A percentile compares a stretch with the other conserved stretches of the same genome.
These are phyloP conservation scores for Naegleria fowleri DNA, from an alignment of 208 protist species.

Conservation along the genomic window DNA sequence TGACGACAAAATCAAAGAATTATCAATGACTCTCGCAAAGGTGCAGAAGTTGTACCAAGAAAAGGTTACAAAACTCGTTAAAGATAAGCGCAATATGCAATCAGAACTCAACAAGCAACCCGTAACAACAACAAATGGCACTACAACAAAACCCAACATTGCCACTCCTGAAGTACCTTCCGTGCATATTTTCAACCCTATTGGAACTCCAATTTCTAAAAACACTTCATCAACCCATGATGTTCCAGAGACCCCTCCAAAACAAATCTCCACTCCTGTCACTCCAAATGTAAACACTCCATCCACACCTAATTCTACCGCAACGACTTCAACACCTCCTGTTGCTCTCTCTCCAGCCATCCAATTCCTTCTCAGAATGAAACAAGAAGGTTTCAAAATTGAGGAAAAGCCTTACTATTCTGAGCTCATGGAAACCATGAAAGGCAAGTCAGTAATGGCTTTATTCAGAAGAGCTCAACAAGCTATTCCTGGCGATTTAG, in stretches of 20 bases:
- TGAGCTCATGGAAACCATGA: not conserved
- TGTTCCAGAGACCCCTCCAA: not conserved
- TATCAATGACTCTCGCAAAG: not conserved
- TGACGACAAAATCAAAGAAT: not conserved
- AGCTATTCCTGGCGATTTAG: not conserved
- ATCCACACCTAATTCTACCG: not conserved
- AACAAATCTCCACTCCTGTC: not conserved
- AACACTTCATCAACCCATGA: not conserved
- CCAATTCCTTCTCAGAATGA: not conserved
- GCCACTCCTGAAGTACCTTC: not conserved
- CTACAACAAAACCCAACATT: not conserved
- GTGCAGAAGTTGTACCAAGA: not conserved
- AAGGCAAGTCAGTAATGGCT: not conserved
- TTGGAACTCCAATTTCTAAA: not conserved
- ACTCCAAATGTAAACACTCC: not conserved
- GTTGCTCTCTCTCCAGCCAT: not conserved
- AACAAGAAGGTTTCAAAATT: not conserved
- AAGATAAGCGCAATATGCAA: not conserved
- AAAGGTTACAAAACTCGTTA: not conserved
- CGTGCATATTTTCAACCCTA: not conserved
- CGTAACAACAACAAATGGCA: not conserved
- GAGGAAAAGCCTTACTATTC: not conserved
- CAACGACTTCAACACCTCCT: not conserved
- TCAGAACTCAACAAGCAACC: not conserved
- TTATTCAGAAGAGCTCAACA: not conserved